These are phyloP conservation scores for Trichoderma hamatum DNA, from an alignment of 2,329 filamentous ascomycete species.

Conservation along the genomic window DNA sequence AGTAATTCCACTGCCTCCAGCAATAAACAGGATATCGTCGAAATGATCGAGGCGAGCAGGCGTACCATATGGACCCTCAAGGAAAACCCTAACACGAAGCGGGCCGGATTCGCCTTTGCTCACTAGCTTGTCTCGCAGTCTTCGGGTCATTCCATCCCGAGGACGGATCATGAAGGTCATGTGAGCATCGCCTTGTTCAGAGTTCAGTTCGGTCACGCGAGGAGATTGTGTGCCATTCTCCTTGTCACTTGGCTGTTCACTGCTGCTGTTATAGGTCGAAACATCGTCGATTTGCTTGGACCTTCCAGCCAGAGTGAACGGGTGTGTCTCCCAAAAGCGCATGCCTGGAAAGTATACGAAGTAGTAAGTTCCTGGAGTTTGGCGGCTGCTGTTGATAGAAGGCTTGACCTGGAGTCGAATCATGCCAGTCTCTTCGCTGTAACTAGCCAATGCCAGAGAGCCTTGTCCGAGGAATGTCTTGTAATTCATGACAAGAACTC, in stretches of 20 bases:
- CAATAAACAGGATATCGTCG: constrained; percentile 41
- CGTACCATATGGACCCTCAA: constrained; percentile 44
- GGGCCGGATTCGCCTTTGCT: constrained; percentile 29
- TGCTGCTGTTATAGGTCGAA: constrained; percentile 7
- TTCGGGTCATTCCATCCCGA: constrained; percentile 42
- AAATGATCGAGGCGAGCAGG: constrained; percentile 39
- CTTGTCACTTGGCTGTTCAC: constrained; percentile 30
- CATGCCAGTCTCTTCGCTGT: constrained; percentile 41
- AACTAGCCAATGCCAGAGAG: constrained; percentile 39
- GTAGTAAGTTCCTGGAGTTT: constrained; percentile 45
- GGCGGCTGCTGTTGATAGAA: constrained; percentile 35
- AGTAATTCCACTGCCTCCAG: constrained; percentile 44
- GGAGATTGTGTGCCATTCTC: constrained; percentile 27
- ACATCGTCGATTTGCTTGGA: constrained; percentile 11
- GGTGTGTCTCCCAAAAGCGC: constrained; percentile 47
- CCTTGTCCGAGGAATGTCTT: constrained; percentile 35
- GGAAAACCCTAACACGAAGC: constrained; percentile 35
- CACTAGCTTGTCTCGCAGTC: constrained; percentile 34
- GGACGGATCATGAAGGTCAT: constrained; percentile 44
- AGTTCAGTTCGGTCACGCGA: constrained; percentile 12
- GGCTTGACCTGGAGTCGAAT: constrained; percentile 42
- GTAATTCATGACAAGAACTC: constrained; percentile 42
- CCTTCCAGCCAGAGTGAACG: constrained; percentile 44
- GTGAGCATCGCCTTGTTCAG: constrained; percentile 20
- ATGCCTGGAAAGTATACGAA: constrained; percentile 43